A percentile compares a stretch with the other conserved stretches of the same genome.
Evolutionary conservation across 2,329 filamentous ascomycete species (phyloP).

Genomic region (Helotiales sp.): DNA sequence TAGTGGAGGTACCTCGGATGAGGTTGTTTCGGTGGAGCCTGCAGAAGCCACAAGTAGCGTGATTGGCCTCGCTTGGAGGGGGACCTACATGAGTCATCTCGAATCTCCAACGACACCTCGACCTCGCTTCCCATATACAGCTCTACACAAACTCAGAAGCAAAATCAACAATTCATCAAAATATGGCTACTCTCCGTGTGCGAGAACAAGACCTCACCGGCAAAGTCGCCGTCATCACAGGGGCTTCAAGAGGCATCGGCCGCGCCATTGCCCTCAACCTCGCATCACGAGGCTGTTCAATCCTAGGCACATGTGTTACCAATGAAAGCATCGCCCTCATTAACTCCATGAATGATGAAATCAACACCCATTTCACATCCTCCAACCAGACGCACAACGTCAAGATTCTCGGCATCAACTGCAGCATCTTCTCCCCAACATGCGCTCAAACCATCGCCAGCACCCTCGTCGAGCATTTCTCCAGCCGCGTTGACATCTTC

Average conservation of each 20-base stretch:
- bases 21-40: too few relatives aligned
- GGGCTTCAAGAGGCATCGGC: constrained; percentile 69
- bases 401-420: constrained; percentile 40
- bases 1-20: too few relatives aligned
- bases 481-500: constrained; percentile 43
- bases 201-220: constrained; percentile 55
- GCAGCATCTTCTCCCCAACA: constrained; percentile 41
- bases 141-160: not conserved
- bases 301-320: constrained; percentile 48
- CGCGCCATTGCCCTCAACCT: constrained; percentile 70
- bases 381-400: constrained; percentile 21
- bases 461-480: constrained; percentile 34
- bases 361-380: constrained; percentile 30
- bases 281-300: constrained; percentile 64
- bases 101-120: too few relatives aligned
- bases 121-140: too few relatives aligned
- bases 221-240: constrained; percentile 71
- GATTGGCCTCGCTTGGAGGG: too few relatives aligned
- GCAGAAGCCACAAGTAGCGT: too few relatives aligned
- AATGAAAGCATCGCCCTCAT: constrained; percentile 31
- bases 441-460: constrained; percentile 42
- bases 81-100: too few relatives aligned
- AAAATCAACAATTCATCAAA: not conserved
- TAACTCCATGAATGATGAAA: constrained; percentile 34
- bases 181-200: constrained; percentile 16